These are phyloP conservation scores for Cyberlindnera lachancei DNA, from an alignment of 805 yeast species.

Conservation along the genomic window DNA sequence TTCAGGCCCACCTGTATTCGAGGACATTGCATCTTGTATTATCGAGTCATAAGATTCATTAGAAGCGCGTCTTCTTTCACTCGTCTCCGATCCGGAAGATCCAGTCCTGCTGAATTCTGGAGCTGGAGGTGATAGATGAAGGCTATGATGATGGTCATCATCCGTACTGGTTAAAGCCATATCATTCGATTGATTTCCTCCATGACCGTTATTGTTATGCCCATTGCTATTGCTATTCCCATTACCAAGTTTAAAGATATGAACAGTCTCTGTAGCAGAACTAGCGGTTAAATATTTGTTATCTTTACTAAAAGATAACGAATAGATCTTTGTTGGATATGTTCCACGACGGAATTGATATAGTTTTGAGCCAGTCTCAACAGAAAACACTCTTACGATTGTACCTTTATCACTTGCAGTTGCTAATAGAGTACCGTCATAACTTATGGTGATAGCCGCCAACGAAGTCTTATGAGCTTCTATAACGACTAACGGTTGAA, in stretches of 20 bases:
- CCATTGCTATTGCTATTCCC: too few species aligned
- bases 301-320: constrained; percentile 67
- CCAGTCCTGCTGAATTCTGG: constrained; percentile 11
- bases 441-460: constrained; percentile 55
- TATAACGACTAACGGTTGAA: constrained; percentile 60
- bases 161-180: background rate
- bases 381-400: constrained; percentile 60
- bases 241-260: constrained; percentile 66
- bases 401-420: constrained; percentile 78
- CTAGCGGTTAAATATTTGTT: constrained; percentile 72
- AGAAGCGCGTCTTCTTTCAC: constrained; percentile 16
- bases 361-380: constrained; percentile 52
- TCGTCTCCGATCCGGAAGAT: constrained; percentile 17
- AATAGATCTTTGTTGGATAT: constrained; percentile 72
- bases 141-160: too few species aligned
- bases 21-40: background rate
- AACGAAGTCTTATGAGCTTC: constrained; percentile 69
- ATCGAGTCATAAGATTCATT: constrained; percentile 19
- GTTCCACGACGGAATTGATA: constrained; percentile 76
- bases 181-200: too few species aligned
- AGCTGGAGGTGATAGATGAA: constrained; percentile 7
- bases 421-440: constrained; percentile 60
- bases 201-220: too few species aligned
- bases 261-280: constrained; percentile 87
- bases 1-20: too few species aligned